phyloP scores from a whole-genome alignment of 148 eudicot genomes.

The Rhododendron henanense region DNA sequence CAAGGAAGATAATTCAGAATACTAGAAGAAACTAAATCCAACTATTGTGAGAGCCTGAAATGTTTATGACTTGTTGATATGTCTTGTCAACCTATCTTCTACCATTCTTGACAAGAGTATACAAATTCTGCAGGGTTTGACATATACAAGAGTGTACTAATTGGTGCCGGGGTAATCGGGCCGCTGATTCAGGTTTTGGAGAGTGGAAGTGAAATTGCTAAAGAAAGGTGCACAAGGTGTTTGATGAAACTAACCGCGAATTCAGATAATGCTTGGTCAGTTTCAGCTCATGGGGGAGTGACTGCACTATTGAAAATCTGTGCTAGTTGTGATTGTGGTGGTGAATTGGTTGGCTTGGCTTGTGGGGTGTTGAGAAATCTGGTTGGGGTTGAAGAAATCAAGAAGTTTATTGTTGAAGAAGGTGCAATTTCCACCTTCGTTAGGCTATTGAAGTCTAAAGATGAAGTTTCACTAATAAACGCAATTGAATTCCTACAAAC shows the following conservation, averaged over 20 bases:
- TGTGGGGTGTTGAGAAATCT: conserved; percentile 75
- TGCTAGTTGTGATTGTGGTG: conserved; percentile 17
- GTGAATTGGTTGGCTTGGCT: conserved; percentile 43
- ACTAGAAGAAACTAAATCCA: neutral
- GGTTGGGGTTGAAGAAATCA: conserved; percentile 72
- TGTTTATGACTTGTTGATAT: neutral
- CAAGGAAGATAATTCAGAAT: neutral
- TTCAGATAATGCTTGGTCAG: conserved; percentile 80
- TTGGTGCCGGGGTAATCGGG: conserved; percentile 49
- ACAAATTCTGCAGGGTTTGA: conserved; percentile 23
- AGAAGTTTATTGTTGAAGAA: conserved; percentile 75
- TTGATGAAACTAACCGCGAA: conserved; percentile 62
- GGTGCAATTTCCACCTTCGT: conserved; percentile 46
- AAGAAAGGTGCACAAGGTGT: conserved; percentile 42
- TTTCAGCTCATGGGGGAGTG: conserved; percentile 91
- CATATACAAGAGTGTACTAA: conserved; percentile 30
- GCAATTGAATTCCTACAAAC: conserved; percentile 58
- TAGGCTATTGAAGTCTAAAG: conserved; percentile 42
- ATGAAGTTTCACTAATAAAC: conserved; percentile 47
- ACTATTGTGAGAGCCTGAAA: neutral
- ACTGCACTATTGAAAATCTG: conserved; percentile 51
- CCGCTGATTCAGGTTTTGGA: conserved; percentile 70
- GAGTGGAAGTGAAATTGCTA: conserved; percentile 39
- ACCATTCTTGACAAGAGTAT: neutral
- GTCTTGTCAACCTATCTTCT: neutral